Percentiles rank a stretch among this genome's conserved stretches.
phyloP scores from a whole-genome alignment of 805 yeast genomes.

The Candida qinlingensis region DNA sequence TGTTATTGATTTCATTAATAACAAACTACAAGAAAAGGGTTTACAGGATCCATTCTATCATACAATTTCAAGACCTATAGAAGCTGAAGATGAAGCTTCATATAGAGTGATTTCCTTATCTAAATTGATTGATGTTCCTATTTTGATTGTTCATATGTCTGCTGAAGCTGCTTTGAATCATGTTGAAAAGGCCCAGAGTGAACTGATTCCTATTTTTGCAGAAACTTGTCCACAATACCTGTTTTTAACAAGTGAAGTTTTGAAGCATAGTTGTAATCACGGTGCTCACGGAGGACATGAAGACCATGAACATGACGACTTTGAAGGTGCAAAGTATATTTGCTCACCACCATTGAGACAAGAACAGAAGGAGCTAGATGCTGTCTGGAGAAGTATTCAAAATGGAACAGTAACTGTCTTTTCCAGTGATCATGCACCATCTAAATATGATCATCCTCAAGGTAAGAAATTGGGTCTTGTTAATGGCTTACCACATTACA shows the following conservation, averaged over 20 bases:
- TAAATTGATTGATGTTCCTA: conserved; percentile 39
- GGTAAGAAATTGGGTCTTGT: conserved; percentile 40
- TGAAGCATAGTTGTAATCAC: conserved; percentile 24
- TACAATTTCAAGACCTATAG: conserved; percentile 38
- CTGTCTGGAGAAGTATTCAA: conserved; percentile 39
- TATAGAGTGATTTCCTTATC: conserved; percentile 41
- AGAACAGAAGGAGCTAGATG: conserved; percentile 33
- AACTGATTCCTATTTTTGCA: conserved; percentile 38
- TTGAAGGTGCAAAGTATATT: conserved; percentile 44
- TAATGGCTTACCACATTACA: conserved; percentile 36
- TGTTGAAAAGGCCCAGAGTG: conserved; percentile 38
- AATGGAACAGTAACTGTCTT: conserved; percentile 45
- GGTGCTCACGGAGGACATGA: neutral
- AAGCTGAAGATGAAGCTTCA: conserved; percentile 46
- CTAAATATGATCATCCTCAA: conserved; percentile 33
- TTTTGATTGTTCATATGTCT: conserved; percentile 44
- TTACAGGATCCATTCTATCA: conserved; percentile 40
- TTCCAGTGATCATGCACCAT: conserved; percentile 43
- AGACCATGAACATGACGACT: conserved; percentile 24
- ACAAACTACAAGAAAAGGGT: conserved; percentile 33
- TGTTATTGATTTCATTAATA: conserved; percentile 36
- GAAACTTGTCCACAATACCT: conserved; percentile 49
- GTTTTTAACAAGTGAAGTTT: conserved; percentile 35
- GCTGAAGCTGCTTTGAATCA: conserved; percentile 35
- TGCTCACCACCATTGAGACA: conserved; percentile 48